phyloP scores from a whole-genome alignment of 176 grass and related monocot species.

The Zea mays region Zm-B73-REFERENCE-NAM-5.0 NC_050098.1:24920501-24921000 shows the following conservation, averaged over 20 bases:
- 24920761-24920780: slow-evolving; percentile 42
- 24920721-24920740: slow-evolving; percentile 41
- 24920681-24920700: slow-evolving; percentile 28
- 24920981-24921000: slow-evolving; percentile 39
- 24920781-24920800: slow-evolving; percentile 35
- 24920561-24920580: slow-evolving; percentile 37
- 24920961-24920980: slow-evolving; percentile 51
- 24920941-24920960: slow-evolving; percentile 67
- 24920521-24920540: not conserved
- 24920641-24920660: slow-evolving; percentile 22
- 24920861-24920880: slow-evolving; percentile 78
- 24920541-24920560: slow-evolving; percentile 11
- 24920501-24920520: not conserved
- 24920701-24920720: slow-evolving; percentile 1
- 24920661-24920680: slow-evolving; percentile 18
- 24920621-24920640: slow-evolving; percentile 36
- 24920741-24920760: slow-evolving; percentile 50
- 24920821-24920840: slow-evolving; percentile 32
- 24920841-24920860: slow-evolving; percentile 36
- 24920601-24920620: slow-evolving; percentile 30
- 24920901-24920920: slow-evolving; percentile 51
- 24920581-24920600: slow-evolving; percentile 26
- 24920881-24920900: slow-evolving; percentile 62
- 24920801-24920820: slow-evolving; percentile 50
- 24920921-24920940: slow-evolving; percentile 48